phyloP scores from a whole-genome alignment of 2,329 filamentous ascomycete species.

The Aspergillus fumigatus region DNA sequence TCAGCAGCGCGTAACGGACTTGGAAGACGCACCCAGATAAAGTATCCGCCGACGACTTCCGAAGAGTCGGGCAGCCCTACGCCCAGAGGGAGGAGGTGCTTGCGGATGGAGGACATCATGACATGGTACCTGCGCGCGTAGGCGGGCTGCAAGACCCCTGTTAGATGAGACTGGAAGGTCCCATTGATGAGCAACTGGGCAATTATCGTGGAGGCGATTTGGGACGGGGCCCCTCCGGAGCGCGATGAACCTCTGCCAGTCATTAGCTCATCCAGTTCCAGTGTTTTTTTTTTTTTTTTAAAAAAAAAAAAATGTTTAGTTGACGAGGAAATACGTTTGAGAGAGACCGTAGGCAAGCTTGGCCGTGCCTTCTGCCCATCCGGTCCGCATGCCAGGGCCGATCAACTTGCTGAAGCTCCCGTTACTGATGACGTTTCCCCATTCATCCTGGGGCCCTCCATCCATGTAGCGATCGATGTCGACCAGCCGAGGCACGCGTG shows the following conservation, averaged over 20 bases:
- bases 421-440: constrained; percentile 80
- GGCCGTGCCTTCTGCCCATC: constrained; percentile 76
- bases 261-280: not conserved
- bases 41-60: constrained; percentile 71
- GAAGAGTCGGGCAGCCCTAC: constrained; percentile 36
- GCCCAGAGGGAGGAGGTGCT: constrained; percentile 60
- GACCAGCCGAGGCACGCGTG: constrained; percentile 64
- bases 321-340: constrained; percentile 47
- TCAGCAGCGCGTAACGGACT: constrained; percentile 48
- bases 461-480: constrained; percentile 71
- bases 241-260: constrained; percentile 49
- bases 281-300: too few relatives aligned
- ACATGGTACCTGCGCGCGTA: constrained; percentile 51
- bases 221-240: constrained; percentile 58
- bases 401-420: constrained; percentile 86
- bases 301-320: constrained; percentile 11
- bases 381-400: constrained; percentile 74
- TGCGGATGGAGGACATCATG: constrained; percentile 56
- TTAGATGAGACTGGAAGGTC: constrained; percentile 51
- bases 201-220: constrained; percentile 55
- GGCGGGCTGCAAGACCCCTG: constrained; percentile 49
- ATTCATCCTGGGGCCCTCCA: constrained; percentile 56
- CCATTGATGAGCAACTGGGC: constrained; percentile 51
- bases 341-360: constrained; percentile 58
- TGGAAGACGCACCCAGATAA: constrained; percentile 72